Conservation (phyloP, 495 filamentous ascomycete genomes). For the Podospora pseudocomata region DNA sequence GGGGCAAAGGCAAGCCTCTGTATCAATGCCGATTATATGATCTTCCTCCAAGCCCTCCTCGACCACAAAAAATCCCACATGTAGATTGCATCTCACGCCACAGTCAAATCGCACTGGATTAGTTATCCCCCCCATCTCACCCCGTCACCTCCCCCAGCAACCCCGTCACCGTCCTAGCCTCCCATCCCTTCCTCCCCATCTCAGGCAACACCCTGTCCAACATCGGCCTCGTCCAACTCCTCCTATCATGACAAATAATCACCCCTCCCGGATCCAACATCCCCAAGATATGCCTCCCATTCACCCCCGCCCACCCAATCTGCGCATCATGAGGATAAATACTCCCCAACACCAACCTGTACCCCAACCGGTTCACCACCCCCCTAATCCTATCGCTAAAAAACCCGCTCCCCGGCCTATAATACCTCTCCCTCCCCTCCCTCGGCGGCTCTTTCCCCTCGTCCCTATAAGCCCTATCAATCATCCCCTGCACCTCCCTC, state of each 20-base stretch:
- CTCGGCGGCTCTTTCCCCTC: slow-evolving; percentile 31
- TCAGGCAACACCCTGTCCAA: slow-evolving; percentile 65
- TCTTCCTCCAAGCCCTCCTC: background rate
- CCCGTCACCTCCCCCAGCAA: slow-evolving; percentile 45
- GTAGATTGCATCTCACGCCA: background rate
- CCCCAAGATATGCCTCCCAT: slow-evolving; percentile 75
- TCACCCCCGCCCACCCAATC: slow-evolving; percentile 61
- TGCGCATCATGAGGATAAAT: slow-evolving; percentile 88
- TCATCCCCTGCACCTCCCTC: slow-evolving; percentile 42
- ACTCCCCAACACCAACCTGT: slow-evolving; percentile 67
- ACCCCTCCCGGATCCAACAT: slow-evolving; percentile 73
- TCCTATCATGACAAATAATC: slow-evolving; percentile 77
- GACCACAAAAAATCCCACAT: background rate
- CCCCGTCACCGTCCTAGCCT: slow-evolving; percentile 62
- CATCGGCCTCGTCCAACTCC: slow-evolving; percentile 76
- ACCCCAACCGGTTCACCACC: slow-evolving; percentile 53
- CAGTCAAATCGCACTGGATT: background rate
- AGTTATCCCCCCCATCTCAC: slow-evolving; percentile 10
- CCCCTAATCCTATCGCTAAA: slow-evolving; percentile 65
- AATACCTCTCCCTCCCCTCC: slow-evolving; percentile 49
- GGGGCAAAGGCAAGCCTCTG: no score
- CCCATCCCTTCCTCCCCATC: slow-evolving; percentile 63
- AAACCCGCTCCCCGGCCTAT: slow-evolving; percentile 77
- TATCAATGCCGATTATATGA: background rate
- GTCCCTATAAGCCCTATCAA: slow-evolving; percentile 53